These are phyloP conservation scores for Cyberlindnera samutprakarnensis DNA, from an alignment of 805 yeast genomes.

Conservation along the genomic window DNA sequence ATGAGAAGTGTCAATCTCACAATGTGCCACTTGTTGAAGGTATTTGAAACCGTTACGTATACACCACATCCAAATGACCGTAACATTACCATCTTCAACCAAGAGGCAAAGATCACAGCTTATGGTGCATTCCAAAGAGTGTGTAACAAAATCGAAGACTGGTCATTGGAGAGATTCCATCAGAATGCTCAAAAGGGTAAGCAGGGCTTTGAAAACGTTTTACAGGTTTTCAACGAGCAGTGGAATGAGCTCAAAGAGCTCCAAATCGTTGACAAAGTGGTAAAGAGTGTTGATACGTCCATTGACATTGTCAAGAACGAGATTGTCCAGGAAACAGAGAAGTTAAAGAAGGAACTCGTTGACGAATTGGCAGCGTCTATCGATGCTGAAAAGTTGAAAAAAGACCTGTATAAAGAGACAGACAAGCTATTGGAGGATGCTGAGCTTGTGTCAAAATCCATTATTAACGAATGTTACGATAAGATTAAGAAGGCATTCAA, in stretches of 20 bases:
- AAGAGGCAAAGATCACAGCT: slow-evolving; percentile 85
- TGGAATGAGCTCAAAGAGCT: slow-evolving; percentile 23
- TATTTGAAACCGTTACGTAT: slow-evolving; percentile 82
- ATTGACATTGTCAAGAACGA: slow-evolving; percentile 44
- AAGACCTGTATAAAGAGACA: slow-evolving; percentile 30
- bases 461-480: slow-evolving; percentile 17
- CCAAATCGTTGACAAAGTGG: slow-evolving; percentile 25
- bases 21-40: slow-evolving; percentile 65
- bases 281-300: slow-evolving; percentile 23
- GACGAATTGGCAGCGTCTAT: slow-evolving; percentile 29
- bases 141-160: slow-evolving; percentile 81
- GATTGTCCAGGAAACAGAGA: slow-evolving; percentile 23
- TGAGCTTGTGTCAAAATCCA: slow-evolving; percentile 15
- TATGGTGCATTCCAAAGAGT: slow-evolving; percentile 62
- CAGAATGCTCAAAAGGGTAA: slow-evolving; percentile 84
- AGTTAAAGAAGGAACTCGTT: slow-evolving; percentile 22
- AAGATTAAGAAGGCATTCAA: slow-evolving; percentile 19
- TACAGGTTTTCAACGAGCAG: slow-evolving; percentile 39
- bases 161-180: slow-evolving; percentile 83
- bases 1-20: slow-evolving; percentile 87
- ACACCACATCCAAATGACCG: slow-evolving; percentile 57
- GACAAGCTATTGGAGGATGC: slow-evolving; percentile 27
- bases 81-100: slow-evolving; percentile 55
- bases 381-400: slow-evolving; percentile 22
- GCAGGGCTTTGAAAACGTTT: slow-evolving; percentile 76